Base-by-base conservation (phyloP, 768 basidiomycete species). In the Boletus tomentosulus region DNA sequence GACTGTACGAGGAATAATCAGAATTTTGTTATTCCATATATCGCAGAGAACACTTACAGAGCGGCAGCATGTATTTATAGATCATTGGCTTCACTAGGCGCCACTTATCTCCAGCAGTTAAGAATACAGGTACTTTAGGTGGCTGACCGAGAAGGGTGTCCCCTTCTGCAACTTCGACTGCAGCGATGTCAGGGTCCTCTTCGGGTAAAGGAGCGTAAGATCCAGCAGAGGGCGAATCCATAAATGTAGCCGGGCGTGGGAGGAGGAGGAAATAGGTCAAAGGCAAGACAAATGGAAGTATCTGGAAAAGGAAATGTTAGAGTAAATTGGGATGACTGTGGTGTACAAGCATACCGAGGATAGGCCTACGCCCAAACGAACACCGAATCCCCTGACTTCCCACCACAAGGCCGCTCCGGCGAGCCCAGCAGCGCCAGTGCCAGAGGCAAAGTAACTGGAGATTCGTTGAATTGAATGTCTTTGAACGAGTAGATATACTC, bases 331-430 rank as follows among this genome's bases (percentile, higher is more conserved):
- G 43, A 63, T 41, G 48, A 33, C 46, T 31, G 8, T 45, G 6
- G 16, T 35, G 22, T 4, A 48, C 39, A 7, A 16, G 38, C n/a
- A 19, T 19, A 92, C 92, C 13, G 90, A 81, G 10, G 90, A 92
- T 22, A 96, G 63, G 2, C 91, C 89, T 24, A 98, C 84, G 1
- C 94, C 97, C 11, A 75, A 62, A 42, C 84, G 80, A 6, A 99
- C 92, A 22, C 97, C 96, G 0, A 96, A 71, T 2, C 83, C 81
- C 19, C 97, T 78, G 4, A 98, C 73, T 58, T 92, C 78, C 96
- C 96, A 98, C 97, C 97, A 98, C 12, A 97, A 64, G 37, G 89
- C 87, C 0, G 96, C 93, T 7, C 96, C 96, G 1, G 86, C 87
- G 1, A 99, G 81, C 0, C 96, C 96, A 0, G 96, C 96, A 5